These are phyloP conservation scores for Heliamphora exappendiculata DNA, from an alignment of 148 eudicot genomes.

Conservation along the genomic window DNA sequence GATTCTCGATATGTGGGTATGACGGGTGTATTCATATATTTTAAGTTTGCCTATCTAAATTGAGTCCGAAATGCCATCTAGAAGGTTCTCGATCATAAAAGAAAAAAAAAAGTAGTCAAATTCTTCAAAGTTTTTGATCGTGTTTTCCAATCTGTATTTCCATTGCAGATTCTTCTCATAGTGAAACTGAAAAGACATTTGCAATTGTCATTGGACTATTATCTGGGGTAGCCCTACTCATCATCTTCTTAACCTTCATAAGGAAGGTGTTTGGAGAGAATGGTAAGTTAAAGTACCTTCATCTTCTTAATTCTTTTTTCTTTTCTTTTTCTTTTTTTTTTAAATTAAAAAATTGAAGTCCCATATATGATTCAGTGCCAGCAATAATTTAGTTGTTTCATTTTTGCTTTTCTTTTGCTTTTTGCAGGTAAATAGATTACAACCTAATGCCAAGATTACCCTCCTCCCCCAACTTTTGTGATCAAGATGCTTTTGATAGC, in stretches of 20 bases:
- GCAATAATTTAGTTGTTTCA: not conserved
- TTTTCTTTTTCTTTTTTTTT: not conserved
- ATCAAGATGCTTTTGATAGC: slow-evolving; percentile 1
- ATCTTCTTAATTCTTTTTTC: not conserved
- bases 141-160: not conserved
- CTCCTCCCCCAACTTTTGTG: not conserved
- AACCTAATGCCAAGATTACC: not conserved
- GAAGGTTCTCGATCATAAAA: too few species aligned
- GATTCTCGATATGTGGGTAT: too few species aligned
- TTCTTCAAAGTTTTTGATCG: not conserved
- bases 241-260: slow-evolving; percentile 38
- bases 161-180: slow-evolving; percentile 20
- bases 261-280: slow-evolving; percentile 22
- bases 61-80: too few species aligned
- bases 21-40: too few species aligned
- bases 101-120: too few species aligned
- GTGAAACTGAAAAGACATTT: slow-evolving; percentile 38
- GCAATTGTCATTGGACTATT: slow-evolving; percentile 40
- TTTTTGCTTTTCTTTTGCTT: not conserved
- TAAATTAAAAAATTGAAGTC: too few species aligned
- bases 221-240: slow-evolving; percentile 37
- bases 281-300: too few species aligned
- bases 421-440: slow-evolving; percentile 26
- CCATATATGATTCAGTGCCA: not conserved
- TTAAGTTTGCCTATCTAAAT: too few species aligned